Evolutionary conservation across 306 rosid species (phyloP).

Genomic region (Urtica urens): DNA sequence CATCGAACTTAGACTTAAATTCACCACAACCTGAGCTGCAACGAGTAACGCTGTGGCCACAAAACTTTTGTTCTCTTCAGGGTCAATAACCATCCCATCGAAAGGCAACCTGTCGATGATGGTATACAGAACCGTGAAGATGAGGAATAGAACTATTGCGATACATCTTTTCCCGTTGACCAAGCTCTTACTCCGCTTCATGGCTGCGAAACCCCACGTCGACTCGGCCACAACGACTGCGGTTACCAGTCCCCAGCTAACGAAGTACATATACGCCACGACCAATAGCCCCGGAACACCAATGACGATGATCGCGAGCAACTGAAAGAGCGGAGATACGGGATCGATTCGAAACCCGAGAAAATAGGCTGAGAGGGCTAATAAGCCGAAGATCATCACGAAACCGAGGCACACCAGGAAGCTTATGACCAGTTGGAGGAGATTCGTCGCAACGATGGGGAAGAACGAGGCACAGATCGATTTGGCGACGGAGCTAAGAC

Average conservation of each 20-base stretch:
- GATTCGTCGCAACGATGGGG: constrained; percentile 28
- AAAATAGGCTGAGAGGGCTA: constrained; percentile 7
- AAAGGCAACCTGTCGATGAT: not conserved
- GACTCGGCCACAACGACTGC: constrained; percentile 43
- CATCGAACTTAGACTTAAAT: not conserved
- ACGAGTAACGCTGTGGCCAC: not conserved
- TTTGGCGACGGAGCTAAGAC: constrained; percentile 29
- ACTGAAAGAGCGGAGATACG: constrained; percentile 21
- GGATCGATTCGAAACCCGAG: constrained; percentile 9
- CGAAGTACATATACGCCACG: constrained; percentile 24
- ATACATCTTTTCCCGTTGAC: constrained; percentile 30
- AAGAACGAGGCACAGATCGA: constrained; percentile 32
- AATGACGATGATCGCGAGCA: not conserved
- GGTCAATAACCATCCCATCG: too few relatives aligned
- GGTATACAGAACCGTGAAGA: constrained; percentile 10
- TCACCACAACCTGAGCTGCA: not conserved
- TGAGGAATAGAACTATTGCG: constrained; percentile 18
- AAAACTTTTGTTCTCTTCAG: too few relatives aligned
- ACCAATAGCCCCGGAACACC: constrained; percentile 6
- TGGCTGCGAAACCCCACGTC: constrained; percentile 30
- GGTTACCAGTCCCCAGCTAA: constrained; percentile 32
- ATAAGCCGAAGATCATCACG: constrained; percentile 1
- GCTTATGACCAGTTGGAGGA: constrained; percentile 10
- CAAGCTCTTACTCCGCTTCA: constrained; percentile 32
- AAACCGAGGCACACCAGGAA: not conserved